Conservation (phyloP, 1,284 basidiomycete species). For the Sporisorium sorghi region DNA sequence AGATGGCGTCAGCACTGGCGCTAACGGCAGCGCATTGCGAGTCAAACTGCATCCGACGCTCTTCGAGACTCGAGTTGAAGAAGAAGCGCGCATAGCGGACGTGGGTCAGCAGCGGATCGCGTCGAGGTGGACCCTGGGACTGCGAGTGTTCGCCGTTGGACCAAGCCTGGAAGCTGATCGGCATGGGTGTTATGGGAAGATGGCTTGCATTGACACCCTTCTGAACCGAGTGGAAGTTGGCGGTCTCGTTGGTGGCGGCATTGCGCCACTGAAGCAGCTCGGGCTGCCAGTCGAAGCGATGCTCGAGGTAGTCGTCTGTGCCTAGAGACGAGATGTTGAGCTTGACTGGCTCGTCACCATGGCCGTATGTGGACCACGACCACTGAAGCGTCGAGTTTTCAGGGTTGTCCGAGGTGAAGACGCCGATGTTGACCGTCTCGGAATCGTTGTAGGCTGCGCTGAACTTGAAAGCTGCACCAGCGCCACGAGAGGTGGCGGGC, state of each 20-base stretch:
- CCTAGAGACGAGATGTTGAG: conserved; percentile 50
- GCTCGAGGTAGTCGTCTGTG: conserved; percentile 47
- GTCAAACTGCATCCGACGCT: conserved; percentile 49
- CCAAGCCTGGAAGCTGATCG: conserved; percentile 57
- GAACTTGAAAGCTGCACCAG: conserved; percentile 53
- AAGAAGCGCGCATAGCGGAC: conserved; percentile 62
- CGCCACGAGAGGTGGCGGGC: conserved; percentile 36
- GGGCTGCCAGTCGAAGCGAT: conserved; percentile 61
- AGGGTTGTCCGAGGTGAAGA: conserved; percentile 43
- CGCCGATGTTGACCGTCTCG: conserved; percentile 46
- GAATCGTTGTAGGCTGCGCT: conserved; percentile 55
- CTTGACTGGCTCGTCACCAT: conserved; percentile 41
- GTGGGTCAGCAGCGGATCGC: conserved; percentile 40
- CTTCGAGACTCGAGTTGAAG: conserved; percentile 62
- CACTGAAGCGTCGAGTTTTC: conserved; percentile 52
- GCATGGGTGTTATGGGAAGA: conserved; percentile 46
- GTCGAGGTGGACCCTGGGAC: conserved; percentile 53
- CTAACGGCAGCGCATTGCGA: conserved; percentile 41
- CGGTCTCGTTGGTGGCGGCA: conserved; percentile 43
- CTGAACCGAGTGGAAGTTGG: conserved; percentile 40
- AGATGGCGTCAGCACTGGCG: conserved; percentile 34
- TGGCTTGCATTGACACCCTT: conserved; percentile 43
- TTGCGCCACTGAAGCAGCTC: conserved; percentile 52
- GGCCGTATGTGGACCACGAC: conserved; percentile 52
- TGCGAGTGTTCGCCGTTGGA: conserved; percentile 55